Conservation (phyloP, 768 basidiomycete genomes). For the Naganishia antarctica region DNA sequence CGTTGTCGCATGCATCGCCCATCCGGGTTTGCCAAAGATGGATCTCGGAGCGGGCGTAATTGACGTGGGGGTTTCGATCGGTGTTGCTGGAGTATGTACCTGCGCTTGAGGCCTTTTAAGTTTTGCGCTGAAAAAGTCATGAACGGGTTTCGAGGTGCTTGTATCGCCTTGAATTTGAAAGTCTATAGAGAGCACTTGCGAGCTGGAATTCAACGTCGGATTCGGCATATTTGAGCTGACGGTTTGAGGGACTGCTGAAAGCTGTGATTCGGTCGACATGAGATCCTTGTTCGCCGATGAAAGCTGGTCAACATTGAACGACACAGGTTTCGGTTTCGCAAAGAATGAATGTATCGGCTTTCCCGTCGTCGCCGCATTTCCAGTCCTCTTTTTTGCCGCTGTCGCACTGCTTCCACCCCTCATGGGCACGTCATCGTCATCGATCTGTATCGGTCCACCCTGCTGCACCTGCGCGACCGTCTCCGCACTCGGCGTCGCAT, state of each 20-base stretch:
- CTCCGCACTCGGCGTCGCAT: not conserved
- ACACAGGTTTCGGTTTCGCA: not conserved
- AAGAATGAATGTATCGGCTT: constrained; percentile 16
- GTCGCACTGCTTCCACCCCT: not conserved
- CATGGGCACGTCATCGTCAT: not conserved
- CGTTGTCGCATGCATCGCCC: constrained; percentile 1
- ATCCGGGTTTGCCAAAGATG: constrained; percentile 15
- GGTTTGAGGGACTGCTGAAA: too few species aligned
- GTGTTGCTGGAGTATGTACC: not conserved
- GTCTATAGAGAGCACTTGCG: not conserved
- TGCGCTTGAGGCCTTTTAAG: not conserved
- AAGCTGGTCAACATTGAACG: not conserved
- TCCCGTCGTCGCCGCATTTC: constrained; percentile 4
- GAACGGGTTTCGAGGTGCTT: not conserved
- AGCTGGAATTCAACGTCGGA: not conserved
- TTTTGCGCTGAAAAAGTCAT: constrained; percentile 20
- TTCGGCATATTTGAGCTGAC: not conserved
- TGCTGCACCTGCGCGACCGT: not conserved
- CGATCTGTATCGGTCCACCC: not conserved
- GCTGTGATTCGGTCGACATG: not conserved
- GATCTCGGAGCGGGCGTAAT: not conserved
- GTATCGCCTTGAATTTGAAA: not conserved
- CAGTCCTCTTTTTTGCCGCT: not conserved
- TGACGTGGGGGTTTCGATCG: constrained; percentile 3
- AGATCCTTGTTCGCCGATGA: not conserved